Evolutionary conservation across 1,139 yeast genomes (phyloP).

Genomic region (Arxiozyma telluris): DNA sequence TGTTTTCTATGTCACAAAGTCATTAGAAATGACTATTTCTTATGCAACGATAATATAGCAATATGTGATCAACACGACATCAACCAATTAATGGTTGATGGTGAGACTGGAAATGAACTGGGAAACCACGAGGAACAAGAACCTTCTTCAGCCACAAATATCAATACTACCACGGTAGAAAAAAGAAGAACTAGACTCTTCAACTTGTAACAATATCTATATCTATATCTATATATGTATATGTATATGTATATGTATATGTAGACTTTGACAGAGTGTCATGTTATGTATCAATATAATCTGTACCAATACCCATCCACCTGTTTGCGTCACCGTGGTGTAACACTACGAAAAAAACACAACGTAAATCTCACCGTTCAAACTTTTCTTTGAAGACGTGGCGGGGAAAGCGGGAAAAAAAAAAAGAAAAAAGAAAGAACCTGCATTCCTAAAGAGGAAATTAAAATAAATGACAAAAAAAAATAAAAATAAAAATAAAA

Average conservation of each 20-base stretch:
- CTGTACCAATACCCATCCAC: no score
- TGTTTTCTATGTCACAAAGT: constrained; percentile 44
- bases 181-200: constrained; percentile 10
- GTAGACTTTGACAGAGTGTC: no score
- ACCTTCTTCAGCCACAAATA: neutral
- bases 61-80: constrained; percentile 24
- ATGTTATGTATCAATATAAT: no score
- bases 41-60: constrained; percentile 20
- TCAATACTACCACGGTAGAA: neutral
- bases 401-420: neutral
- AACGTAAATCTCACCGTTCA: no score
- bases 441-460: neutral
- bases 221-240: no score
- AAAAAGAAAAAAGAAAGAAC: neutral
- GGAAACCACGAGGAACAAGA: neutral
- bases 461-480: no score
- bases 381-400: no score
- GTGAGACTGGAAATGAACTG: constrained; percentile 3
- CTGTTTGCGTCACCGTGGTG: no score
- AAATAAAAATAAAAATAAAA: no score
- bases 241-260: no score
- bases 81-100: constrained; percentile 15
- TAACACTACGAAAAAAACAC: no score
- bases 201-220: neutral
- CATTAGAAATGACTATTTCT: constrained; percentile 36